phyloP scores from a whole-genome alignment of 306 rosid genomes.

The Cicer bijugum region DNA sequence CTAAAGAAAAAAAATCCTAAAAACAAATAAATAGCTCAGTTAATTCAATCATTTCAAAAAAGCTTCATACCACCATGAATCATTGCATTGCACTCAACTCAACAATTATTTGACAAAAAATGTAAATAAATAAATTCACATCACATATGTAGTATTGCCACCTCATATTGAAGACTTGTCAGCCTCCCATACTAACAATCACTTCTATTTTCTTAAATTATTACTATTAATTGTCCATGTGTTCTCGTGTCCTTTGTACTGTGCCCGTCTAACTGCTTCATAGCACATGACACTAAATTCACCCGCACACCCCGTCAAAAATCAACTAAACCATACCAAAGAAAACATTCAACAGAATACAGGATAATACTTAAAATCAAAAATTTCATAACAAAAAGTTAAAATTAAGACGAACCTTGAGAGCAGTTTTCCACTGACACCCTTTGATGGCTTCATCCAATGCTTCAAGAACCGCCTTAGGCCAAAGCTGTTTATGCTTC shows the following conservation, averaged over 20 bases:
- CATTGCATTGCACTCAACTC: not conserved
- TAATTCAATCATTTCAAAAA: conserved; percentile 9
- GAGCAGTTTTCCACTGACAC: conserved; percentile 64
- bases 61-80: not conserved
- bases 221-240: too few relatives aligned
- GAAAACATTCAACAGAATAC: not conserved
- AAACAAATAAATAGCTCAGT: not conserved
- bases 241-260: too few relatives aligned
- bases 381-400: not conserved
- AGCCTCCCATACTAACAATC: too few relatives aligned
- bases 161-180: too few relatives aligned
- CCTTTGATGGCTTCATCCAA: conserved; percentile 71
- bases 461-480: conserved; percentile 83
- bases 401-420: conserved; percentile 55
- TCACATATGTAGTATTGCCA: too few relatives aligned
- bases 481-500: conserved; percentile 73
- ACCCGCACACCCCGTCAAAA: not conserved
- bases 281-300: not conserved
- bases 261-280: too few relatives aligned
- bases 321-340: not conserved
- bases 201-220: too few relatives aligned
- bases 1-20: not conserved
- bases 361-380: not conserved
- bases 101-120: not conserved
- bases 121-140: conserved; percentile 2